phyloP scores from a whole-genome alignment of 176 grass and related monocot species.

The Musa acuminata region DNA sequence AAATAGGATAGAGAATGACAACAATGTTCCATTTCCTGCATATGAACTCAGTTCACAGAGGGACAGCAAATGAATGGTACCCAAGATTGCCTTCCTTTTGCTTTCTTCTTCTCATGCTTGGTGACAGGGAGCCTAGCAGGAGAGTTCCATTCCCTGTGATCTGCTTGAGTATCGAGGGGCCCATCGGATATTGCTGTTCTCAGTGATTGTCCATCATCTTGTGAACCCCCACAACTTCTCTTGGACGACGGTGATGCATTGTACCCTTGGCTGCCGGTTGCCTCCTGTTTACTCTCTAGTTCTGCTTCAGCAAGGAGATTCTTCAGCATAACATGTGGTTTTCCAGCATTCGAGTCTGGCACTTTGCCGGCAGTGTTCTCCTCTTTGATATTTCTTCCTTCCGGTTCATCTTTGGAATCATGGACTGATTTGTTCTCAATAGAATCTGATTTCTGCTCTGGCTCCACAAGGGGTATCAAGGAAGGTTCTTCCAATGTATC shows the following conservation, averaged over 20 bases:
- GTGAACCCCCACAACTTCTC: not conserved
- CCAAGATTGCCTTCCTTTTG: slow-evolving; percentile 49
- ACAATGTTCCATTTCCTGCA: not conserved
- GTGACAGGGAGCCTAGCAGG: slow-evolving; percentile 32
- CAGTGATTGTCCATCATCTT: slow-evolving; percentile 9
- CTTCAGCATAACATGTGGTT: slow-evolving; percentile 38
- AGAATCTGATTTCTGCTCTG: slow-evolving; percentile 8
- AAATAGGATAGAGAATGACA: not conserved
- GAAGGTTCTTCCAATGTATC: not conserved
- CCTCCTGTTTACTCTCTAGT: slow-evolving; percentile 37
- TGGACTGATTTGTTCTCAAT: slow-evolving; percentile 21
- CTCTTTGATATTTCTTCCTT: slow-evolving; percentile 20
- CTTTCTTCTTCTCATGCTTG: slow-evolving; percentile 21
- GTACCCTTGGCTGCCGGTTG: slow-evolving; percentile 26
- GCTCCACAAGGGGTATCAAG: not conserved
- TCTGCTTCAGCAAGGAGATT: slow-evolving; percentile 51
- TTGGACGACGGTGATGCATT: slow-evolving; percentile 14
- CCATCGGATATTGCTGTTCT: slow-evolving; percentile 8
- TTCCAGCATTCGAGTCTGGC: slow-evolving; percentile 24
- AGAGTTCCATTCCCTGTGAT: slow-evolving; percentile 36
- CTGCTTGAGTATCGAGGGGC: not conserved
- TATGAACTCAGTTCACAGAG: slow-evolving; percentile 27
- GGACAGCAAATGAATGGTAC: slow-evolving; percentile 50
- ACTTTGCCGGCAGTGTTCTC: slow-evolving; percentile 9
- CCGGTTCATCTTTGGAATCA: slow-evolving; percentile 1